Evolutionary conservation across 2,329 filamentous ascomycete genomes (phyloP).

Genomic region (Raffaelea albimanens): DNA sequence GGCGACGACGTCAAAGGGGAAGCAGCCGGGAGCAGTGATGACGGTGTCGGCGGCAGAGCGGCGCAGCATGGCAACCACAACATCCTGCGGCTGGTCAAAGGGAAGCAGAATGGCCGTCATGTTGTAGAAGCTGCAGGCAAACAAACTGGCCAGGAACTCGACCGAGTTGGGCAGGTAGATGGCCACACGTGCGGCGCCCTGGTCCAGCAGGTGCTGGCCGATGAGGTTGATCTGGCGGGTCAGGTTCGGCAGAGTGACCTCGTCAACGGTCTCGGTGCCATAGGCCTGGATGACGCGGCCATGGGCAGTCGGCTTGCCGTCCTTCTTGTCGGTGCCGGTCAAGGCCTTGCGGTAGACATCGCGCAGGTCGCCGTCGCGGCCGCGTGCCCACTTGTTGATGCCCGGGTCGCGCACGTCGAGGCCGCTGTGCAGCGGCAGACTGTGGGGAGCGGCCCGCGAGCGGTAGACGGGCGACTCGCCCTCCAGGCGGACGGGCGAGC

Average conservation of each 20-base stretch:
- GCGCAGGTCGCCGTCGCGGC: conserved; percentile 79
- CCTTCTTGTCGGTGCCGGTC: conserved; percentile 52
- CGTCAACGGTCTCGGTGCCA: conserved; percentile 63
- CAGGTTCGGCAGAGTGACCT: conserved; percentile 63
- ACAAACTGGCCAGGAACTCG: conserved; percentile 73
- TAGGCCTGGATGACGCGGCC: conserved; percentile 71
- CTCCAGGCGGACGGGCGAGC: conserved; percentile 69
- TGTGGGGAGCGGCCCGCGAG: conserved; percentile 75
- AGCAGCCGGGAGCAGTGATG: conserved; percentile 75
- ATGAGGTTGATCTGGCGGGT: conserved; percentile 82
- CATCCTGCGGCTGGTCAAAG: conserved; percentile 53
- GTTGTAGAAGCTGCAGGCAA: conserved; percentile 85
- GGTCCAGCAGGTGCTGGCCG: conserved; percentile 64
- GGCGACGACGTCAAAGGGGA: conserved; percentile 67
- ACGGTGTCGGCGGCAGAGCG: conserved; percentile 70
- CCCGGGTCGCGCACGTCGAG: conserved; percentile 75
- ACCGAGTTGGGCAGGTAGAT: conserved; percentile 90
- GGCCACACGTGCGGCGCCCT: conserved; percentile 67
- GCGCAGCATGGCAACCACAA: conserved; percentile 62
- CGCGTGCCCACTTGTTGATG: conserved; percentile 71
- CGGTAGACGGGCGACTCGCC: conserved; percentile 81
- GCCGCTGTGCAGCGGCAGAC: conserved; percentile 68
- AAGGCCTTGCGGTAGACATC: conserved; percentile 79
- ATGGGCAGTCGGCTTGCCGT: conserved; percentile 43
- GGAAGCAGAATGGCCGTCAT: conserved; percentile 78